Percentiles rank a stretch among this genome's conserved stretches.
Conservation (phyloP, 345 rosid genomes). For the Barbarea vulgaris region DNA sequence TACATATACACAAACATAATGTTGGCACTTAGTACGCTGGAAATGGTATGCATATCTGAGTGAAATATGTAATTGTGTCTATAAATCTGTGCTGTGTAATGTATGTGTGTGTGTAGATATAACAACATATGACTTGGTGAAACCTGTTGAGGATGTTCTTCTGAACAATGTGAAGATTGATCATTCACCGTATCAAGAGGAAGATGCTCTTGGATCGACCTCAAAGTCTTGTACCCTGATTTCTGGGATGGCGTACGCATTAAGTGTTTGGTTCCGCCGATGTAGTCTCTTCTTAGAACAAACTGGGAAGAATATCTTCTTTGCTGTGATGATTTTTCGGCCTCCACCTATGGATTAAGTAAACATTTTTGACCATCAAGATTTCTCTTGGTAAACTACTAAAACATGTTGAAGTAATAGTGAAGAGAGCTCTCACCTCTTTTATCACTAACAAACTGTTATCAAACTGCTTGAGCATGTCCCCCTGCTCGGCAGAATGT, state of each 20-base stretch:
- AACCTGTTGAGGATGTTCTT: slow-evolving; percentile 48
- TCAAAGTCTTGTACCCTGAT: slow-evolving; percentile 30
- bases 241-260: slow-evolving; percentile 47
- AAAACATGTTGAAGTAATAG: background rate
- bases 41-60: background rate
- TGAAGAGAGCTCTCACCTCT: slow-evolving; percentile 47
- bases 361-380: background rate
- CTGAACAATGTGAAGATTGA: slow-evolving; percentile 30
- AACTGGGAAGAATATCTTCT: slow-evolving; percentile 64
- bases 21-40: background rate
- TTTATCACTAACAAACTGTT: slow-evolving; percentile 53
- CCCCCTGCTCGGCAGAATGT: slow-evolving; percentile 43
- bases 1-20: background rate
- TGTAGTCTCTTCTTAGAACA: slow-evolving; percentile 49
- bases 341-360: slow-evolving; percentile 45
- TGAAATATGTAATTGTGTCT: background rate
- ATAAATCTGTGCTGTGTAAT: background rate
- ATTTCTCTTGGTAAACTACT: background rate
- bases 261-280: slow-evolving; percentile 47
- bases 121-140: slow-evolving; percentile 14
- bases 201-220: slow-evolving; percentile 34
- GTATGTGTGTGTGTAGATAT: background rate
- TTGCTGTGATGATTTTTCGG: slow-evolving; percentile 44
- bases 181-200: slow-evolving; percentile 35
- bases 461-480: slow-evolving; percentile 55